phyloP scores from a whole-genome alignment of 2,329 filamentous ascomycete genomes.

The Didymella sp. region DNA sequence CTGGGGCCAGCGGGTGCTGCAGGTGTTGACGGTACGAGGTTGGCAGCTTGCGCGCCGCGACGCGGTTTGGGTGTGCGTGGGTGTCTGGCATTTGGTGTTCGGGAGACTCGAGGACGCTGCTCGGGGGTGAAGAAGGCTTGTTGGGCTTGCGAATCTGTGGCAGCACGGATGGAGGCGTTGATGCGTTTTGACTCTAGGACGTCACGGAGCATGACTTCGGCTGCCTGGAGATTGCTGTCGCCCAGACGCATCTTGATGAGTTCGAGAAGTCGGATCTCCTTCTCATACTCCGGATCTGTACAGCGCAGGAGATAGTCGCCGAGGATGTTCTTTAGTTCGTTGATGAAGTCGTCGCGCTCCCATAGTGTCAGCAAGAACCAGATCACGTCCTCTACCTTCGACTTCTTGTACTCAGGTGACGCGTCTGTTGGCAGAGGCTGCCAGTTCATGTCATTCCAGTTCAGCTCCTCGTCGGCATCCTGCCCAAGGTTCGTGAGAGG shows the following conservation, averaged over 20 bases:
- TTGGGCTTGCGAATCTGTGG: slow-evolving; percentile 17
- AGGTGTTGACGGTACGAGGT: slow-evolving; percentile 24
- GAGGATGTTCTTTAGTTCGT: slow-evolving; percentile 89
- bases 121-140: slow-evolving; percentile 30
- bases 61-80: slow-evolving; percentile 38
- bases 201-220: slow-evolving; percentile 97
- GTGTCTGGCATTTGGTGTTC: slow-evolving; percentile 30
- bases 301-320: slow-evolving; percentile 76
- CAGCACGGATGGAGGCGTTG: slow-evolving; percentile 60
- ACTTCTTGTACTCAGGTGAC: slow-evolving; percentile 85
- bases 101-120: slow-evolving; percentile 16
- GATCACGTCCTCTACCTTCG: slow-evolving; percentile 88
- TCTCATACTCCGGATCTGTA: slow-evolving; percentile 71
- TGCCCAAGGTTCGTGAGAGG: slow-evolving; percentile 63
- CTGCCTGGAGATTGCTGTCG: slow-evolving; percentile 83
- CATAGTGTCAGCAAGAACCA: slow-evolving; percentile 88
- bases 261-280: slow-evolving; percentile 81
- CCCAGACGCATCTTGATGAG: slow-evolving; percentile 89
- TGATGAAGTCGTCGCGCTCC: slow-evolving; percentile 92
- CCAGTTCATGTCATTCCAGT: slow-evolving; percentile 95
- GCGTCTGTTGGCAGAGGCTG: slow-evolving; percentile 91
- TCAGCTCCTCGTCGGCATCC: slow-evolving; percentile 67
- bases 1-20: slow-evolving; percentile 36
- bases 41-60: slow-evolving; percentile 24
- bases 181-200: slow-evolving; percentile 82